Evolutionary conservation across 2,329 filamentous ascomycete genomes (phyloP), one percentile per base, ranked within the genome.

Genomic region (Neospermospora avenae): DNA sequence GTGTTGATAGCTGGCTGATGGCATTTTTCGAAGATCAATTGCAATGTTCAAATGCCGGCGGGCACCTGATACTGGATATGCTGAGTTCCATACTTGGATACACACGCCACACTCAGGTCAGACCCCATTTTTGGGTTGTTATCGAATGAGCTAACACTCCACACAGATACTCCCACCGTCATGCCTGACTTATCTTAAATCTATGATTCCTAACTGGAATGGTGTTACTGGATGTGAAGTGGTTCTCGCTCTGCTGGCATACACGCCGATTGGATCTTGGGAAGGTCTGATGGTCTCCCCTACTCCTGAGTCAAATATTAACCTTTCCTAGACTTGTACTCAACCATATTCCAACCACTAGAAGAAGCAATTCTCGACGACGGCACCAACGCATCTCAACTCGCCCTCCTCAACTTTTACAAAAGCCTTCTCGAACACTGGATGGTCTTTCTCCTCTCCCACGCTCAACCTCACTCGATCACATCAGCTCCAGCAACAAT

Each of bases 391-490:
- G 69, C 77, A 5, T 84, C 85, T 0, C 87, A 86, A 66, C 70
- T 82, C 0, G 77, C 77, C 2, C 75, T 96, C 2, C 78, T 95
- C 2, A 73, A 73, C 1, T 85, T 91, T 63, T 95, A 93, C 73
- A 86, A 82, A 1, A 74, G 75, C 11, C 76, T 96, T 5, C 79
- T 93, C 48, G 81, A 79, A 11, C 81, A 85, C 60, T 88, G 85
- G 85, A 77, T 75, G 6, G 70, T 77, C 10, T 63, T 73, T 3
- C 72, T 86, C 46, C 73, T 77, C 20, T 76, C 80, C 0, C 70
- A 71, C 3, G 71, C 77, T 1, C 70, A 60, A 31, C 71, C 77
- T 1, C 70, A 60, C 24, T 31, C 42, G 13, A 8, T 57, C 22
- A 4, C 49, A 11, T 48, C 13, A 39, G 58, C 62, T 14, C 53